These are phyloP conservation scores for Colletotrichum sp. DNA, from an alignment of 2,329 filamentous ascomycete species.

Conservation along the genomic window DNA sequence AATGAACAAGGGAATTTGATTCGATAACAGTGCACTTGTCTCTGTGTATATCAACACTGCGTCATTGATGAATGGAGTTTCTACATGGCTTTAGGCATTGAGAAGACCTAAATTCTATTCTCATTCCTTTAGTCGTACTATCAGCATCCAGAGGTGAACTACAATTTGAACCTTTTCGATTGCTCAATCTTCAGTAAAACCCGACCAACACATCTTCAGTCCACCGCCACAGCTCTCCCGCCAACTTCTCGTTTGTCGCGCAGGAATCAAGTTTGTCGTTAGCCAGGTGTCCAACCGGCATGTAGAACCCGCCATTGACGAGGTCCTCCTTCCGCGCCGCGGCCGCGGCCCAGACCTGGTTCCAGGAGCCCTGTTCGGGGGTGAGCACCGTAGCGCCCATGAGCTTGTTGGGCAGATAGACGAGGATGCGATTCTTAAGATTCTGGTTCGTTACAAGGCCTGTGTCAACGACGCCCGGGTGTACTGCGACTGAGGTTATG, in stretches of 20 bases:
- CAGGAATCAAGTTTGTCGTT: slow-evolving; percentile 25
- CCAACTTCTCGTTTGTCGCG: slow-evolving; percentile 30
- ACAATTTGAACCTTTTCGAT: neutral
- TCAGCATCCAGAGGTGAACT: neutral
- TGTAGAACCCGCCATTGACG: slow-evolving; percentile 27
- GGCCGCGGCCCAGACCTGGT: slow-evolving; percentile 36
- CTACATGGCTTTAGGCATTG: neutral
- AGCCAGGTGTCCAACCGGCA: slow-evolving; percentile 30
- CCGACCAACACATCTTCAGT: slow-evolving; percentile 28
- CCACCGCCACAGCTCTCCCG: slow-evolving; percentile 42
- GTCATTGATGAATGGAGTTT: neutral
- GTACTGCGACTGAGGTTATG: slow-evolving; percentile 30
- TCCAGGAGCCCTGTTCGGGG: slow-evolving; percentile 32
- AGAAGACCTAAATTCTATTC: neutral
- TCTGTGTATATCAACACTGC: neutral
- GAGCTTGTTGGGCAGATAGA: slow-evolving; percentile 25
- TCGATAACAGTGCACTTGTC: neutral
- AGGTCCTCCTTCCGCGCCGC: slow-evolving; percentile 21
- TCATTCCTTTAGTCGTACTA: neutral
- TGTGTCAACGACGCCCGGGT: slow-evolving; percentile 33
- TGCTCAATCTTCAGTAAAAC: neutral
- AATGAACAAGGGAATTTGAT: rapidly evolving
- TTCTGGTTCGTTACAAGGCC: slow-evolving; percentile 27
- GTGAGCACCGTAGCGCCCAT: slow-evolving; percentile 24
- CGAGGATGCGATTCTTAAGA: slow-evolving; percentile 27